Percentiles rank a stretch among this genome's conserved stretches.
These are phyloP conservation scores for Laguncularia racemosa DNA, from an alignment of 345 rosid genomes.

Conservation along the genomic window DNA sequence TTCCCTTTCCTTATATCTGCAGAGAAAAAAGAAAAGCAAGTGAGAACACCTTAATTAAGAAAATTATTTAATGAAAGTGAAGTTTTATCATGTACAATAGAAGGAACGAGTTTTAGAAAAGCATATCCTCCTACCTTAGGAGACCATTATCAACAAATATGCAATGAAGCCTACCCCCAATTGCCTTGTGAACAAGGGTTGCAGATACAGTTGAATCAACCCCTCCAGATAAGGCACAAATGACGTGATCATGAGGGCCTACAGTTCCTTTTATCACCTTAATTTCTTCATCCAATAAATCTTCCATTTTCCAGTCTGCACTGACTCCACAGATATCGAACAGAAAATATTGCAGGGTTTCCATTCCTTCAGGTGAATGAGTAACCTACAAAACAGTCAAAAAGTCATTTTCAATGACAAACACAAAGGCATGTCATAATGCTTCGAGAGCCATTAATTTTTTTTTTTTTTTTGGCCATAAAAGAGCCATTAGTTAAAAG, in stretches of 20 bases:
- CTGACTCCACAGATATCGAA: conserved; percentile 64
- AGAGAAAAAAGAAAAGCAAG: conserved; percentile 6
- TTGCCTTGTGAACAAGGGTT: conserved; percentile 92
- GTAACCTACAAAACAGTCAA: conserved; percentile 52
- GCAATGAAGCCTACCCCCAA: conserved; percentile 94
- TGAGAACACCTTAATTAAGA: neutral
- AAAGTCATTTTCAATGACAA: neutral
- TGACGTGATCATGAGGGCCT: conserved; percentile 77
- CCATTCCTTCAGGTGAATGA: conserved; percentile 96
- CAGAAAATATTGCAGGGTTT: conserved; percentile 63
- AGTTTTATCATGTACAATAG: neutral
- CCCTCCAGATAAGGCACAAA: conserved; percentile 94
- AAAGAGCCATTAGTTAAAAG: too few species aligned
- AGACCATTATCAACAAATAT: conserved; percentile 93
- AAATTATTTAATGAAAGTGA: neutral
- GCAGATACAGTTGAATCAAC: conserved; percentile 99
- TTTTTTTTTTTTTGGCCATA: too few species aligned
- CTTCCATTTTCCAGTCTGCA: conserved; percentile 91
- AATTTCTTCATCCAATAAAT: conserved; percentile 85
- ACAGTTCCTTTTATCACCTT: conserved; percentile 56
- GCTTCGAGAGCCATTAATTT: too few species aligned
- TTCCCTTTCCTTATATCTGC: conserved; percentile 85
- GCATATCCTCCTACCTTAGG: conserved; percentile 43
- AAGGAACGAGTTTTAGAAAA: neutral
- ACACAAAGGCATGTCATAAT: neutral